Percentiles rank a stretch among this genome's conserved stretches.
Evolutionary conservation across 202 grass and related monocot species (phyloP).

Genomic region (Eragrostis tef): DNA sequence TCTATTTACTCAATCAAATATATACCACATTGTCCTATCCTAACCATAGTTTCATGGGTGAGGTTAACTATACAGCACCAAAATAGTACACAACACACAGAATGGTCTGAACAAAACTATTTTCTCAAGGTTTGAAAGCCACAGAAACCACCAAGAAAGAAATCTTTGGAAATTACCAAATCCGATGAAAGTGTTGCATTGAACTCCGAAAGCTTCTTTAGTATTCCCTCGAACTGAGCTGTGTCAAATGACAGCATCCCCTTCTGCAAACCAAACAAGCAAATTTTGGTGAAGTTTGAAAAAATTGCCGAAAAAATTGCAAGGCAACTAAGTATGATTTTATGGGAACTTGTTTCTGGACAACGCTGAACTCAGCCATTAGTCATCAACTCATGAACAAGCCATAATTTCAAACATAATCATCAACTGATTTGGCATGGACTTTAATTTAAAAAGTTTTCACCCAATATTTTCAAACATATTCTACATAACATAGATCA

Average conservation of each 20-base stretch:
- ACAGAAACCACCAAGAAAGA: conserved; percentile 25
- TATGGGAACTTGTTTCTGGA: conserved; percentile 10
- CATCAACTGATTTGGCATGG: not conserved
- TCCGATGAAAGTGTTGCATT: conserved; percentile 67
- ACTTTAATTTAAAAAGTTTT: not conserved
- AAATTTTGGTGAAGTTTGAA: not conserved
- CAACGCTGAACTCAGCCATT: not conserved
- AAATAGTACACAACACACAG: conserved; percentile 27
- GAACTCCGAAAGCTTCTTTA: conserved; percentile 93
- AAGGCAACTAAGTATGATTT: not conserved
- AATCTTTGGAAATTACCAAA: conserved; percentile 56
- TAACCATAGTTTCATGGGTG: not conserved
- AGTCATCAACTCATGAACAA: conserved; percentile 27
- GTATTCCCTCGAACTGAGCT: conserved; percentile 91
- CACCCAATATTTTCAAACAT: not conserved
- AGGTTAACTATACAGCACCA: not conserved
- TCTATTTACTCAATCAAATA: too few species aligned
- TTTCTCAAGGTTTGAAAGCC: conserved; percentile 15
- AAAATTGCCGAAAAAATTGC: not conserved
- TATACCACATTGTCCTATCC: too few species aligned
- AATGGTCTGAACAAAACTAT: conserved; percentile 38
- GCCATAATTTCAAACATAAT: too few species aligned
- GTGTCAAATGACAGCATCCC: conserved; percentile 96
- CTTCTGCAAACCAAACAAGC: conserved; percentile 53
- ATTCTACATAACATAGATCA: conserved; percentile 8